phyloP scores from a whole-genome alignment of 768 basidiomycete genomes.

The Amanita polypyramis region DNA sequence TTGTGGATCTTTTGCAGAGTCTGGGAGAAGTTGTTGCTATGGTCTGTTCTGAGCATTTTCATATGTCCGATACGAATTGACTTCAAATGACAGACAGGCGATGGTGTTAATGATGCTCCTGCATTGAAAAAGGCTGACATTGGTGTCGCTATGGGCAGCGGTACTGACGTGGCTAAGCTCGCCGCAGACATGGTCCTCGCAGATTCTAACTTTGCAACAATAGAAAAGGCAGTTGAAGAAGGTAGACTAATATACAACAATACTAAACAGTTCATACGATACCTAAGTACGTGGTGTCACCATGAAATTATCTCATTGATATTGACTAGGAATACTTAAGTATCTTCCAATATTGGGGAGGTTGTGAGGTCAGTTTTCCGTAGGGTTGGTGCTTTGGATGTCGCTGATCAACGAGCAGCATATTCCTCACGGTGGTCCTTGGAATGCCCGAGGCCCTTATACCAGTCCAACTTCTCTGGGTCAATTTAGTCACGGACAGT shows the following conservation, averaged over 20 bases:
- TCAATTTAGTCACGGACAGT: slow-evolving; percentile 96
- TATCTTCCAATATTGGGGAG: slow-evolving; percentile 96
- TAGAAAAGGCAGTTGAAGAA: slow-evolving; percentile 95
- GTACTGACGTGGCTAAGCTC: slow-evolving; percentile 96
- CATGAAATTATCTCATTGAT: background rate
- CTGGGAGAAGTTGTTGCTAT: slow-evolving; percentile 93
- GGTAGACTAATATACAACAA: slow-evolving; percentile 98
- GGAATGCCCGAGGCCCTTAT: slow-evolving; percentile 99
- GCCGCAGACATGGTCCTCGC: slow-evolving; percentile 98
- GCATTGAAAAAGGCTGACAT: slow-evolving; percentile 96
- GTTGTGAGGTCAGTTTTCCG: slow-evolving; percentile 54
- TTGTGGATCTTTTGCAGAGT: slow-evolving; percentile 89
- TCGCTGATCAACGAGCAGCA: slow-evolving; percentile 33
- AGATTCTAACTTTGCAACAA: slow-evolving; percentile 96
- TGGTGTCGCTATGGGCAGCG: slow-evolving; percentile 98
- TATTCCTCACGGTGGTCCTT: slow-evolving; percentile 93
- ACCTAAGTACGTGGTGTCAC: slow-evolving; percentile 61
- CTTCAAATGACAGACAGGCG: slow-evolving; percentile 57
- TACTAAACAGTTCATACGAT: slow-evolving; percentile 99
- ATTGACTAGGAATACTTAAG: slow-evolving; percentile 21
- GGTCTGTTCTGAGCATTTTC: slow-evolving; percentile 30
- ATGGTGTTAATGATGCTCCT: slow-evolving; percentile 97
- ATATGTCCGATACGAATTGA: background rate
- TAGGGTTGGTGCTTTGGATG: background rate
- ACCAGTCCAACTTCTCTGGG: slow-evolving; percentile 96